phyloP scores from a whole-genome alignment of 805 yeast species.

The Torulaspora quercuum region DNA sequence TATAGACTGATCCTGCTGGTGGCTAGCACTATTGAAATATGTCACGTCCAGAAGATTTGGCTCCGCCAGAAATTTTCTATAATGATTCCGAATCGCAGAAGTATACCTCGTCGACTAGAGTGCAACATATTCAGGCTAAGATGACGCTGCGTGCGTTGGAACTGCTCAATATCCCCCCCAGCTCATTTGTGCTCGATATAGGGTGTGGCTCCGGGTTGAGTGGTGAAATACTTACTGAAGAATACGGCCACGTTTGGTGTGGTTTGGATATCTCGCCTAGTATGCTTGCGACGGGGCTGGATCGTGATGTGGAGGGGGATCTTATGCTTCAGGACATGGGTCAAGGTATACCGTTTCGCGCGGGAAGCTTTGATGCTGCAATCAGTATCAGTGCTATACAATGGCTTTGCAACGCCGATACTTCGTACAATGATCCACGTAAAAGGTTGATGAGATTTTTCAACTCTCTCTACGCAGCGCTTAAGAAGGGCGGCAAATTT shows the following conservation, averaged over 20 bases:
- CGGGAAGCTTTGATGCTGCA: conserved; percentile 96
- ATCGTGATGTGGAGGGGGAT: conserved; percentile 92
- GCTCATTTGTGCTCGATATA: conserved; percentile 74
- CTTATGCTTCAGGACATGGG: conserved; percentile 91
- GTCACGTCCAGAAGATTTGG: conserved; percentile 96
- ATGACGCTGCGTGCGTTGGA: conserved; percentile 95
- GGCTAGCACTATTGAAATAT: too few species aligned
- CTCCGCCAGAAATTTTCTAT: conserved; percentile 95
- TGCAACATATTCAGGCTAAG: conserved; percentile 96
- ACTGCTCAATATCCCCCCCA: conserved; percentile 65
- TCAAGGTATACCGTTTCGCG: conserved; percentile 87
- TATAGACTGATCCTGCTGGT: neutral
- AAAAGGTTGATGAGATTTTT: conserved; percentile 76
- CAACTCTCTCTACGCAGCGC: conserved; percentile 78
- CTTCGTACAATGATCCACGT: conserved; percentile 76
- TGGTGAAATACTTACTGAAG: conserved; percentile 91
- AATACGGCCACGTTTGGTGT: conserved; percentile 82
- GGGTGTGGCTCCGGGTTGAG: conserved; percentile 97
- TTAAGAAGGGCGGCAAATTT: conserved; percentile 93
- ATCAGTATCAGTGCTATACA: conserved; percentile 93
- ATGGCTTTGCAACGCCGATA: conserved; percentile 97
- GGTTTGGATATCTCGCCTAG: conserved; percentile 96
- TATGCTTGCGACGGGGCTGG: conserved; percentile 92
- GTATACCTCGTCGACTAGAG: conserved; percentile 91
- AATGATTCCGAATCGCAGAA: conserved; percentile 86